Evolutionary conservation across 2,329 filamentous ascomycete species (phyloP).

Genomic region (Aspergillus proliferans): DNA sequence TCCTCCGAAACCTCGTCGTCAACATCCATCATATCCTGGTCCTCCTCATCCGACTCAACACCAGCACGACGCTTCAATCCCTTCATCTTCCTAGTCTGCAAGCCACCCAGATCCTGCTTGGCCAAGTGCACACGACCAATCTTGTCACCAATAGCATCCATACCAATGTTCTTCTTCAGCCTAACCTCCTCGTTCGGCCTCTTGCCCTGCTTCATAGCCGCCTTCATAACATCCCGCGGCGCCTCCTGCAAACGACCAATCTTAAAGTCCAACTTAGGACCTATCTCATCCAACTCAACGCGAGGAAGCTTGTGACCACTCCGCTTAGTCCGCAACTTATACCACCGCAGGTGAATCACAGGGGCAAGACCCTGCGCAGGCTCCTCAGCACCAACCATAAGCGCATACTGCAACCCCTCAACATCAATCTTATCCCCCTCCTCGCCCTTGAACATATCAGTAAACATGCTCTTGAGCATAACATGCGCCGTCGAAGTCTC

Average conservation of each 20-base stretch:
- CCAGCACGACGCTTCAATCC: constrained; percentile 79
- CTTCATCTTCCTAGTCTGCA: constrained; percentile 99
- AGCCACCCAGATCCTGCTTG: constrained; percentile 75
- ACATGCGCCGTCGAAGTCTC: constrained; percentile 73
- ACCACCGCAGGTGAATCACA: constrained; percentile 64
- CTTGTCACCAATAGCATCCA: constrained; percentile 92
- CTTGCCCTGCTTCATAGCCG: constrained; percentile 81
- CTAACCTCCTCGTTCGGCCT: constrained; percentile 47
- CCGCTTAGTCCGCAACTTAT: constrained; percentile 78
- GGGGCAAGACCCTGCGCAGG: constrained; percentile 36
- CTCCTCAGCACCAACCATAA: constrained; percentile 74
- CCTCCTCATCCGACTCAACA: constrained; percentile 51
- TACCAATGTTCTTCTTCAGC: constrained; percentile 94
- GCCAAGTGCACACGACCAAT: constrained; percentile 86
- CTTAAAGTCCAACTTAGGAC: constrained; percentile 85
- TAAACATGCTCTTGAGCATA: constrained; percentile 76
- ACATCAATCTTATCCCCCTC: constrained; percentile 80
- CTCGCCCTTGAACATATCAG: constrained; percentile 87
- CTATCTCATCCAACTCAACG: constrained; percentile 92
- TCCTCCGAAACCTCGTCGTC: constrained; percentile 36
- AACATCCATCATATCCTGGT: constrained; percentile 45
- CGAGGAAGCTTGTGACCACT: constrained; percentile 81
- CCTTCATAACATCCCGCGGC: constrained; percentile 74
- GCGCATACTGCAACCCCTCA: constrained; percentile 85
- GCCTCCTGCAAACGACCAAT: constrained; percentile 75